Base-by-base conservation (phyloP, 768 basidiomycete genomes). In the Coprinopsis marcescibilis region DNA sequence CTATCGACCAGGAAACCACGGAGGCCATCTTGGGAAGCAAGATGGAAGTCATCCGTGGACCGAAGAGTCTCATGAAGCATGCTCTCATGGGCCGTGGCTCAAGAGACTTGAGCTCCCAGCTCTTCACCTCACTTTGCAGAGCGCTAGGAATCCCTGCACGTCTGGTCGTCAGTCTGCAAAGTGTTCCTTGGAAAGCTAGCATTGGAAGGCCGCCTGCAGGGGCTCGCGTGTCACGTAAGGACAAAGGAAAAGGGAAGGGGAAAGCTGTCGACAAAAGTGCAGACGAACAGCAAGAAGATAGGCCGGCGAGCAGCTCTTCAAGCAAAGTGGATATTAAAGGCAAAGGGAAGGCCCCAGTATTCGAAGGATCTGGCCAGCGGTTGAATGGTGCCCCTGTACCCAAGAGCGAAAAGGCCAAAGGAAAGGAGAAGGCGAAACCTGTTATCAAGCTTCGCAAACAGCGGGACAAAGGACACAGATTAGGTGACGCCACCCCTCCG, bases 41-140 rank as follows among this genome's bases (percentile, higher is more conserved):
- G 8, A 72, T 74, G 29, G 94, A 95, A 63, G 58, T 70, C 2
- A 78, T 96, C 23, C 74, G 83, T 37, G 83, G 81, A 42, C 70
- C 75, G 12, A 93, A 94, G 60, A 92, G 89, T 53, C 72, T 97
- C 30, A 93, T 94, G 89, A 97, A 96, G 60, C 91, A 94, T 60
- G 85, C 83, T 0, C 66, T 97, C 15, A 82, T 85, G 75, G 77
- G 75, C 45, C 72, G 66, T 49, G 96, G 94, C 5, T 86, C 83
- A 19, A 75, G 89, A 50, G 96, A 99, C 61, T 78, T 80, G 30
- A 87, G 86, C 48, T 86, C 91, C 1, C 91, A 95, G 55, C 74
- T 98, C 3, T 98, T 97, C 61, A 94, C 92, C 3, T 82, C 89
- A 1, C 70, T 96, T 0, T 90, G 91, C 62, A 76, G 96, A 17